A percentile compares a stretch with the other conserved stretches of the same genome.
These are phyloP conservation scores for Phialophora macrospora DNA, from an alignment of 2,329 filamentous ascomycete genomes.

Conservation along the genomic window DNA sequence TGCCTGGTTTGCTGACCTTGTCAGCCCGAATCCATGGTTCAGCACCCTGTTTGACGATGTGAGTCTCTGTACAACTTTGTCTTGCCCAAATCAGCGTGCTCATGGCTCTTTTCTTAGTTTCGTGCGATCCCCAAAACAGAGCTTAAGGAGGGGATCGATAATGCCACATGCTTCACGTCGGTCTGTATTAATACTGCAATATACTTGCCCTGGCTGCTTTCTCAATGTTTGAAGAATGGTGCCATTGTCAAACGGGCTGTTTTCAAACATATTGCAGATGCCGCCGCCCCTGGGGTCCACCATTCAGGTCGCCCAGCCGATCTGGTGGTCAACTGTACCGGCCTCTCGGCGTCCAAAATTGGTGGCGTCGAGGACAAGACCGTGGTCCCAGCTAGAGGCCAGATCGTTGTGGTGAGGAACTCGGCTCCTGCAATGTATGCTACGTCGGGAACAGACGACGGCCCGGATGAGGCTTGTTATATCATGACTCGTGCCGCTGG, in stretches of 20 bases:
- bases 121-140: conserved; percentile 62
- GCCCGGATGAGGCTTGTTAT: conserved; percentile 73
- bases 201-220: conserved; percentile 84
- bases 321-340: conserved; percentile 83
- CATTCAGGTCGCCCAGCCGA: conserved; percentile 64
- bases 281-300: conserved; percentile 65
- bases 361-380: conserved; percentile 79
- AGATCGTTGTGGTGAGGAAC: conserved; percentile 83
- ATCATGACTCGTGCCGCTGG: conserved; percentile 77
- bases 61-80: conserved; percentile 38
- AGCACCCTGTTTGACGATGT: conserved; percentile 71
- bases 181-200: conserved; percentile 90
- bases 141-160: conserved; percentile 69
- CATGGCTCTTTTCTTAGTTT: conserved; percentile 56
- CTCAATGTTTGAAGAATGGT: conserved; percentile 76
- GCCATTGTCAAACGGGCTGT: conserved; percentile 68
- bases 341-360: conserved; percentile 73
- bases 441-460: conserved; percentile 74
- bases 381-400: conserved; percentile 78
- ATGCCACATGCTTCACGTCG: conserved; percentile 76
- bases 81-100: not conserved
- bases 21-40: conserved; percentile 74
- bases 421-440: conserved; percentile 72
- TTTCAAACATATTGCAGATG: conserved; percentile 74
- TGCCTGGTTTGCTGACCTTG: conserved; percentile 69